Evolutionary conservation across 805 yeast genomes (phyloP).

Genomic region (Teunomyces kruisii): DNA sequence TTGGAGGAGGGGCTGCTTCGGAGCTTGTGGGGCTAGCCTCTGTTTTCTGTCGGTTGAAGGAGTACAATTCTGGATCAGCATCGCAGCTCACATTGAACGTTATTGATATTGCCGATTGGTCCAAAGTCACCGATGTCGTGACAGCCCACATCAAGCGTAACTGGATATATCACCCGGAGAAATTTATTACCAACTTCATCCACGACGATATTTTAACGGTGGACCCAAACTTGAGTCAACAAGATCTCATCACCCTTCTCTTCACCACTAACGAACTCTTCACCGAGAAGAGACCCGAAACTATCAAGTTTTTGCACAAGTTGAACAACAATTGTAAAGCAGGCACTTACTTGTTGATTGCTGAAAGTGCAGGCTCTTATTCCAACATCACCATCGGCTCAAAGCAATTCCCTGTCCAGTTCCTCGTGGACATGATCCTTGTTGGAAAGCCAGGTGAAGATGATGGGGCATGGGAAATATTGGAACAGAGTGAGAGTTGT

Average conservation of each 20-base stretch:
- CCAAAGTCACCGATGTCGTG: constrained; percentile 47
- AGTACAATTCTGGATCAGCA: constrained; percentile 27
- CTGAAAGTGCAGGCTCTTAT: constrained; percentile 90
- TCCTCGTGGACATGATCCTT: constrained; percentile 70
- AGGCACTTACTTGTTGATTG: constrained; percentile 64
- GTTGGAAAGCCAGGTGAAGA: constrained; percentile 46
- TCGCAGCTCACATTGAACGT: constrained; percentile 48
- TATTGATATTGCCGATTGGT: constrained; percentile 83
- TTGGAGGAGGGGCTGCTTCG: constrained; percentile 92
- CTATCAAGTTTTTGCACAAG: constrained; percentile 58
- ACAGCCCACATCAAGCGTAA: constrained; percentile 42
- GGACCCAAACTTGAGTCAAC: constrained; percentile 11
- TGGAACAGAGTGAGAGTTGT: constrained; percentile 67
- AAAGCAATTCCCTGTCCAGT: constrained; percentile 80
- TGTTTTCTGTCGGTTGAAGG: constrained; percentile 47
- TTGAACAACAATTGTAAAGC: constrained; percentile 49
- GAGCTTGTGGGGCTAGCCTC: constrained; percentile 69
- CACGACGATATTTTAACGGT: constrained; percentile 29
- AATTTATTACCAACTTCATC: constrained; percentile 27
- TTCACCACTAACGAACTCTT: constrained; percentile 89
- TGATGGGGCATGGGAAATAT: constrained; percentile 63
- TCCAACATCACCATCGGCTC: constrained; percentile 76
- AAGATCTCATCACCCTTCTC: constrained; percentile 63
- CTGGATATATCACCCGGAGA: constrained; percentile 50
- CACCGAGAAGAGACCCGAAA: constrained; percentile 59